These are phyloP conservation scores for Colletotrichum sp. DNA, from an alignment of 2,329 filamentous ascomycete genomes.

Conservation along the genomic window DNA sequence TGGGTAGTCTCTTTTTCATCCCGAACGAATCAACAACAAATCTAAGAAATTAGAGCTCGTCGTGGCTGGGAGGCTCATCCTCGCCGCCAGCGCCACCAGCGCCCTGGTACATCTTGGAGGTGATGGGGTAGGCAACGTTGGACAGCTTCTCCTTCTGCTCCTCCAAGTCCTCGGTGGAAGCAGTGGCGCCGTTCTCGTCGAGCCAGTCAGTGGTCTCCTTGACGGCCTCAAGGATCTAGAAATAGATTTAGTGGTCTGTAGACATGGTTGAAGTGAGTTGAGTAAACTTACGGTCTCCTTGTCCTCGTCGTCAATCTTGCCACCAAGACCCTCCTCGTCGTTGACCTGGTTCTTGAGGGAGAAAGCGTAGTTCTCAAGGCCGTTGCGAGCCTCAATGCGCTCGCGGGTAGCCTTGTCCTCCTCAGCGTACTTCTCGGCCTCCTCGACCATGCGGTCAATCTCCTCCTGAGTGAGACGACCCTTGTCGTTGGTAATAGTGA, in stretches of 20 bases:
- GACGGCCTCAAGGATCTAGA: conserved; percentile 84
- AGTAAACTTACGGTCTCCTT: conserved; percentile 81
- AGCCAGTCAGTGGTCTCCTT: conserved; percentile 98
- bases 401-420: conserved; percentile 98
- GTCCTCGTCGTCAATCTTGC: conserved; percentile 98
- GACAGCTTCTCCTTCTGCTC: conserved; percentile 99
- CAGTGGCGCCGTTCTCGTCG: conserved; percentile 88
- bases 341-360: conserved; percentile 99
- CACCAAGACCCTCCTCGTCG: conserved; percentile 94
- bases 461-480: conserved; percentile 94
- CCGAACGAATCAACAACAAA: conserved; percentile 21
- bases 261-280: conserved; percentile 22
- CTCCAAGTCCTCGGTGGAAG: conserved; percentile 92
- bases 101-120: conserved; percentile 89
- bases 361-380: conserved; percentile 99
- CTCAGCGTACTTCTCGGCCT: conserved; percentile 98
- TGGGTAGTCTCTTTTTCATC: conserved; percentile 20
- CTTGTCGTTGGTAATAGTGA: conserved; percentile 99
- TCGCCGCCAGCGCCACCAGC: conserved; percentile 68
- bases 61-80: conserved; percentile 72
- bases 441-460: conserved; percentile 98
- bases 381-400: conserved; percentile 95
- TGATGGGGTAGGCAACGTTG: conserved; percentile 96
- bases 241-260: not conserved
- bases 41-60: conserved; percentile 72